phyloP scores from a whole-genome alignment of 2,329 filamentous ascomycete genomes.

The Fusarium duplospermum region DNA sequence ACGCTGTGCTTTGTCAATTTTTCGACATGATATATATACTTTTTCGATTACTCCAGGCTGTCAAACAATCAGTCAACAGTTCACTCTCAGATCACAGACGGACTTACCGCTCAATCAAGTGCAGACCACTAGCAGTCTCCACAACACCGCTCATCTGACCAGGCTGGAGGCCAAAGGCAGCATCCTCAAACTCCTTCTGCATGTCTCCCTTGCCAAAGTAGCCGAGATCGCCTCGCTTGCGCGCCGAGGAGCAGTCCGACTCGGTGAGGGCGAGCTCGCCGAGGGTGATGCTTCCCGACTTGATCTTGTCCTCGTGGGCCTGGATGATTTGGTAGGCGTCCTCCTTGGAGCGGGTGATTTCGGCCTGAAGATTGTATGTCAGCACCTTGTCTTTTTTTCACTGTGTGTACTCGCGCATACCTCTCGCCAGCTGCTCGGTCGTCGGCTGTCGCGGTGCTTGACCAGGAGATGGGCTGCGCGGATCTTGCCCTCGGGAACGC shows the following conservation, averaged over 20 bases:
- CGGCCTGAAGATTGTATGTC: conserved; percentile 57
- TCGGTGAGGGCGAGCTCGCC: conserved; percentile 89
- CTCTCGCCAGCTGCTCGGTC: conserved; percentile 94
- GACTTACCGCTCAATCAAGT: conserved; percentile 92
- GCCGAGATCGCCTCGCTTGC: conserved; percentile 93
- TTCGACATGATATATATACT: conserved; percentile 24
- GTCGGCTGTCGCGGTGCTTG: conserved; percentile 89
- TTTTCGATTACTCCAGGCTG: conserved; percentile 33
- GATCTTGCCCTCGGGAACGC: conserved; percentile 80
- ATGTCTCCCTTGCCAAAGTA: conserved; percentile 96
- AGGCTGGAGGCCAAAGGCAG: conserved; percentile 87
- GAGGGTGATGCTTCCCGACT: conserved; percentile 73
- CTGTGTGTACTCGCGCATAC: conserved; percentile 46
- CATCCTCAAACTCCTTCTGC: conserved; percentile 99
- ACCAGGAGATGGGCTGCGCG: conserved; percentile 92
- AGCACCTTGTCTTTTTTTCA: not conserved
- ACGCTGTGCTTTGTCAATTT: conserved; percentile 35
- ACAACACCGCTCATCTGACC: conserved; percentile 89
- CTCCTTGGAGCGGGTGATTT: conserved; percentile 89
- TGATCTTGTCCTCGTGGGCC: conserved; percentile 80
- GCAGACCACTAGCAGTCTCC: conserved; percentile 92
- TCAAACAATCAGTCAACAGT: not conserved
- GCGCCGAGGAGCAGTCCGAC: conserved; percentile 94
- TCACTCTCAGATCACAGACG: not conserved
- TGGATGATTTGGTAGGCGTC: conserved; percentile 85